Base-by-base conservation (phyloP, 208 protist species). In the Trypanosoma boissoni region DNA sequence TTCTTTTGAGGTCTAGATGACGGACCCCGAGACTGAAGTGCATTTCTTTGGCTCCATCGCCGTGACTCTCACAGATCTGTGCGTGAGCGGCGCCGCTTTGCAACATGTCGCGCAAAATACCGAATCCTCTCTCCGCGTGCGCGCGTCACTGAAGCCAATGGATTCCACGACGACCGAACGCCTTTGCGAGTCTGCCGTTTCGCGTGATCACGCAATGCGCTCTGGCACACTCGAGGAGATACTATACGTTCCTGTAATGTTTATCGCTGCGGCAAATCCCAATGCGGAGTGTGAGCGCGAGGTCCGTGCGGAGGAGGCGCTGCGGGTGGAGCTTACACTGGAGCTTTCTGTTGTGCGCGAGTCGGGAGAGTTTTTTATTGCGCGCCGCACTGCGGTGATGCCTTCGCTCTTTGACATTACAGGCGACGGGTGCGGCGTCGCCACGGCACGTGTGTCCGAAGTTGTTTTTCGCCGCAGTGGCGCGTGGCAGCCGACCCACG, bases 1-100 rank as follows among this genome's bases (percentile, higher is more conserved):
- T 68, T 8, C 24, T 4, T 55, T 59, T 23, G 24, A 24, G 6
- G 24, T 7, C 6, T 39, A 28, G 9, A 73, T 69, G 61, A 55
- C 21, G 46, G 67, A 49, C 18, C 29, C 42, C 0, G 51, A 39
- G 12, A 60, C 68, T 18, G 49, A 91, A 14, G 63, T 86, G 0
- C 42, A 91, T 12, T 89, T 88, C 50, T 81, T 88, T 59, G 86
- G 82, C 42, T 83, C 67, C 39, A 18, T 93, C 50, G 61, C 65
- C 23, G 68, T 72, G 51, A 77, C 65, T 49, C 60, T 89, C 23
- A 67, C 79, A 32, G 80, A 76, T 20, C 58, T 81, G 49, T 58
- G 69, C 3, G 76, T 87, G 29, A 56, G 71, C 31, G 60, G 85
- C n/a, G 59, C 63, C 12, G 64, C 41, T 16, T 62, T 80, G 10